Evolutionary conservation across 176 grass and related monocot genomes (phyloP).

Genomic region (Canna indica): DNA sequence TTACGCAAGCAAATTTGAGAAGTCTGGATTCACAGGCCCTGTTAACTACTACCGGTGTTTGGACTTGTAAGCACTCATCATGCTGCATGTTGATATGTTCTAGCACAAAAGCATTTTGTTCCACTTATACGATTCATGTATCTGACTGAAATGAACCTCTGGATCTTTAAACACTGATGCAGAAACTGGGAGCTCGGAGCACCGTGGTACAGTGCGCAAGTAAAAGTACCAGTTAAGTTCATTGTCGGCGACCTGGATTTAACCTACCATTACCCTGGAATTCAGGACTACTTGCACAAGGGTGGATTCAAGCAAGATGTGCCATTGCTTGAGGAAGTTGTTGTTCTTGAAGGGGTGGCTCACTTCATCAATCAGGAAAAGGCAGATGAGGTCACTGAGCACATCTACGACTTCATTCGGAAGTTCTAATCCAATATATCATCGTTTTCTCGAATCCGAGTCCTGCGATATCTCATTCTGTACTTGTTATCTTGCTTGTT

Average conservation of each 20-base stretch:
- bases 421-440: background rate
- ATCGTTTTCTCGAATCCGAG: too few relatives aligned
- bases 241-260: background rate
- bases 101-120: background rate
- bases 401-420: slow-evolving; percentile 2
- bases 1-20: slow-evolving; percentile 41
- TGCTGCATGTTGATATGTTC: background rate
- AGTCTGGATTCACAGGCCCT: slow-evolving; percentile 24
- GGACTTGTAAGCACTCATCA: slow-evolving; percentile 20
- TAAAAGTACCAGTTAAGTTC: background rate
- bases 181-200: slow-evolving; percentile 15
- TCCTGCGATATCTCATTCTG: too few relatives aligned
- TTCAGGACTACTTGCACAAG: slow-evolving; percentile 13
- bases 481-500: too few relatives aligned
- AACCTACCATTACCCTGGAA: background rate
- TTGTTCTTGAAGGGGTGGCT: background rate
- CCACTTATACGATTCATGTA: background rate
- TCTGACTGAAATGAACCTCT: background rate
- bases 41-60: slow-evolving; percentile 34
- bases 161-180: background rate
- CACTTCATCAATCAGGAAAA: slow-evolving; percentile 16
- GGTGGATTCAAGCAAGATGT: slow-evolving; percentile 1
- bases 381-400: slow-evolving; percentile 3
- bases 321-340: background rate
- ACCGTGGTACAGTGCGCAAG: slow-evolving; percentile 5